Base-by-base conservation (phyloP, 2,329 filamentous ascomycete species). In the Pseudogymnoascus sp. region DNA sequence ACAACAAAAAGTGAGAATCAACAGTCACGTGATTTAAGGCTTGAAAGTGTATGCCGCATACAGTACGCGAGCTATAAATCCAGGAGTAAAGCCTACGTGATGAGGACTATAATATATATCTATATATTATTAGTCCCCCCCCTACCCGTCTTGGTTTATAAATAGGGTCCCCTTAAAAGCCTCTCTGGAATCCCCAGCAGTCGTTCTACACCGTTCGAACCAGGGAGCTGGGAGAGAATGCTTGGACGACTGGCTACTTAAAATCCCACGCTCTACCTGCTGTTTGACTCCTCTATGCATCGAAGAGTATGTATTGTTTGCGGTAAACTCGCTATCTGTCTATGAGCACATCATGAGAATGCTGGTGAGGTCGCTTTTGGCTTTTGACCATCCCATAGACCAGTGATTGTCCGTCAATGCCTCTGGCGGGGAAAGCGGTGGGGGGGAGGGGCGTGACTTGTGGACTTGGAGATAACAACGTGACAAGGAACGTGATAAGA, bases 401-500 rank as follows among this genome's bases (percentile, higher is more conserved):
- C 23, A 51, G 45, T 7, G 45, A 29, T 29, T 51, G 12, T 51
- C 47, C 23, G 26, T 54, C 23, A 18, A 34, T n/a, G 51, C 4
- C n/a, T 31, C 26, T 29, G 11, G 51, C 29, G n/a, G 47, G 47
- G 47, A 31, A 54, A 18, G 26, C 26, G 51, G 51, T 57, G 51
- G 51, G 51, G 51, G 51, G 51, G 51, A 57, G 29, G 51, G 51
- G 51, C 51, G 26, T 57, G 51, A 57, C 51, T 57, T 57, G 51
- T n/a, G n/a, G n/a, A n/a, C 8, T 34, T 57, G n/a, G 51, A 34
- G 51, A 34, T 57, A 57, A 14, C 3, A 57, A 57, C 51, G 51
- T 57, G 51, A 34, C 51, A 57, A 34, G 51, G 51, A 31, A 2
- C 3, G 29, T n/a, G 42, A 47, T 47, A 47, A 47, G 21, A 26